Evolutionary conservation across 2,329 filamentous ascomycete genomes (phyloP).

Genomic region (Aspergillus carbonarius): DNA sequence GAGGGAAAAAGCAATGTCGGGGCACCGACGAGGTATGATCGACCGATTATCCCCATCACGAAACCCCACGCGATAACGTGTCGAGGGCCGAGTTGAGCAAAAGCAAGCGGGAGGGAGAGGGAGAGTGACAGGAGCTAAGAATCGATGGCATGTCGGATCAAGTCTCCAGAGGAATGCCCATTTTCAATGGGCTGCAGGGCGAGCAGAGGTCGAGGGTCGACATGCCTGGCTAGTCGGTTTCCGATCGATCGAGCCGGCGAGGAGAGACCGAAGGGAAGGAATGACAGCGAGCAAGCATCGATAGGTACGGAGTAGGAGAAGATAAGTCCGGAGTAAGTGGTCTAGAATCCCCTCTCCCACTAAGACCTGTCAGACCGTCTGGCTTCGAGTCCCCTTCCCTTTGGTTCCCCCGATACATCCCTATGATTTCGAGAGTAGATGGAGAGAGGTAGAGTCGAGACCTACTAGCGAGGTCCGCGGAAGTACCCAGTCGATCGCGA

Average conservation of each 20-base stretch:
- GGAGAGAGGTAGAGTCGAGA: no score
- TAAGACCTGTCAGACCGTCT: no score
- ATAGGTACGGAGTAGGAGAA: no score
- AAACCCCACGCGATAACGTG: constrained; percentile 18
- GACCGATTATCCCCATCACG: constrained; percentile 8
- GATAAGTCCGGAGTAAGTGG: no score
- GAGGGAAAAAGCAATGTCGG: not conserved
- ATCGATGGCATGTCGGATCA: not conserved
- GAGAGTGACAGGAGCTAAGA: not conserved
- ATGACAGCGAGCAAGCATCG: no score
- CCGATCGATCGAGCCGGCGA: not conserved
- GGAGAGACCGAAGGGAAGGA: no score
- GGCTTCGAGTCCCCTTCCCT: no score
- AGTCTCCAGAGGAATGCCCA: not conserved
- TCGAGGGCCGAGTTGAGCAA: constrained; percentile 2
- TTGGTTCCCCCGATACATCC: no score
- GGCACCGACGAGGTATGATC: not conserved
- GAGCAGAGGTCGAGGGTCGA: not conserved
- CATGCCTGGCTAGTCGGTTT: not conserved
- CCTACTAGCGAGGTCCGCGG: no score
- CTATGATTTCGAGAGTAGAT: no score
- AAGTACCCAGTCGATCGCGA: no score
- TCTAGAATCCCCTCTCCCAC: no score
- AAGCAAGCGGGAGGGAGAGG: not conserved
- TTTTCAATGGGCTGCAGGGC: not conserved